Percentiles rank a stretch among this genome's conserved stretches.
These are phyloP conservation scores for Coemansia sp. DNA, from an alignment of 192 early-diverging fungal species.

Conservation along the genomic window DNA sequence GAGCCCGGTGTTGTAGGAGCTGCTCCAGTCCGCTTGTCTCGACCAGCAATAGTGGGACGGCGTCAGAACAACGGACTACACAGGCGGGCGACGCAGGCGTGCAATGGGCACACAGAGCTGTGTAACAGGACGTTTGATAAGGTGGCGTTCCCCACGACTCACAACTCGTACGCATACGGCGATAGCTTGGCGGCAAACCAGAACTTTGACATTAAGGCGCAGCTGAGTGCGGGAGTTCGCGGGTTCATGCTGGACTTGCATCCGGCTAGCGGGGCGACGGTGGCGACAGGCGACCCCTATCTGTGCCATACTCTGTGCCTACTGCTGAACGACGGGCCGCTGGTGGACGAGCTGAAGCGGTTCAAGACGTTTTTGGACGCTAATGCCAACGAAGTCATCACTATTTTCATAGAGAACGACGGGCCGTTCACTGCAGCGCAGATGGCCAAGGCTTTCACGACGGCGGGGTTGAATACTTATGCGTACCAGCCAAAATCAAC, in stretches of 20 bases:
- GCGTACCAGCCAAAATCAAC: conserved; percentile 41
- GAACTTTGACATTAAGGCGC: conserved; percentile 58
- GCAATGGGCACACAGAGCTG: conserved; percentile 69
- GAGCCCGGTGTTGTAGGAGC: not conserved
- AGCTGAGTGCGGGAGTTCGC: conserved; percentile 73
- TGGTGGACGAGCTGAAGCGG: conserved; percentile 56
- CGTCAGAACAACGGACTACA: not conserved
- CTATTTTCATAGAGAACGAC: conserved; percentile 73
- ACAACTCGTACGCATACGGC: conserved; percentile 67
- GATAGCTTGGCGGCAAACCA: conserved; percentile 67
- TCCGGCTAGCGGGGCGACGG: conserved; percentile 10
- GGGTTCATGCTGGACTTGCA: conserved; percentile 71
- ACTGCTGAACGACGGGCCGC: conserved; percentile 61
- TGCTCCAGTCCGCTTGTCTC: not conserved
- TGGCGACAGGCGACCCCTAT: conserved; percentile 39
- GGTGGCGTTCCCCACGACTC: conserved; percentile 68
- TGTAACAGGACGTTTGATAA: conserved; percentile 64
- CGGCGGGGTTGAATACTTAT: conserved; percentile 58
- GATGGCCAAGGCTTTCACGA: conserved; percentile 56
- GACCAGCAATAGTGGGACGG: not conserved
- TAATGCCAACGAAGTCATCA: conserved; percentile 73
- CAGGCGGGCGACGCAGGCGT: conserved; percentile 19
- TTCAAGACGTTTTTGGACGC: conserved; percentile 61
- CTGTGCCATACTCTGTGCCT: conserved; percentile 70
- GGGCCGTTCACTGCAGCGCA: conserved; percentile 51